phyloP scores from a whole-genome alignment of 2,329 filamentous ascomycete species.

The Aspergillus neoniger region DNA sequence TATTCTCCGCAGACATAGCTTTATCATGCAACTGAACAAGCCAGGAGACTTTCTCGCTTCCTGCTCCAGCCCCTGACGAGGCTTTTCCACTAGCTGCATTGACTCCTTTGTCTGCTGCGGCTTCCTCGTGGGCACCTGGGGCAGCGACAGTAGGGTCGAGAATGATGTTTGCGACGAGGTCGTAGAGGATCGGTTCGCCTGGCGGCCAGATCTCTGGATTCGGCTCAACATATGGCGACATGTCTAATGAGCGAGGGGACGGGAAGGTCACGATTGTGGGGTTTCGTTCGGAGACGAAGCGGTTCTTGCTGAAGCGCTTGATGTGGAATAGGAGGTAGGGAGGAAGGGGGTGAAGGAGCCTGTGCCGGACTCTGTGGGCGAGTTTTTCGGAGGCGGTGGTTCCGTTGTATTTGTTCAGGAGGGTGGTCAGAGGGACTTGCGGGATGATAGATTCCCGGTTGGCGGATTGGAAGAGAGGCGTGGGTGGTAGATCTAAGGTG shows the following conservation, averaged over 20 bases:
- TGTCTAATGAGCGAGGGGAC: conserved; percentile 76
- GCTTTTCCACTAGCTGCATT: conserved; percentile 42
- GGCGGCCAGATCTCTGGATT: conserved; percentile 70
- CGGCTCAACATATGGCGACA: conserved; percentile 88
- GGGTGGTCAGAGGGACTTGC: conserved; percentile 68
- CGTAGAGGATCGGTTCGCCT: conserved; percentile 87
- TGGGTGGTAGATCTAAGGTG: conserved; percentile 86
- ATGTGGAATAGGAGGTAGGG: conserved; percentile 92
- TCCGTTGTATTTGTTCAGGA: conserved; percentile 93
- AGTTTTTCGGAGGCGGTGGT: conserved; percentile 82
- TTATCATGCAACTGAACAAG: conserved; percentile 86
- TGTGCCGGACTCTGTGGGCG: conserved; percentile 83
- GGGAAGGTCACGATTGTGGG: conserved; percentile 98
- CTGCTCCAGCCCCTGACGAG: conserved; percentile 72
- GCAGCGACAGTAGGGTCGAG: conserved; percentile 54
- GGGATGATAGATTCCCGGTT: conserved; percentile 95
- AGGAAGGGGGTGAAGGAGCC: conserved; percentile 84
- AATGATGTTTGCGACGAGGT: conserved; percentile 90
- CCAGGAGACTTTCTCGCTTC: conserved; percentile 91
- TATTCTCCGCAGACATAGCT: conserved; percentile 52
- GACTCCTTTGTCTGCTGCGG: conserved; percentile 40
- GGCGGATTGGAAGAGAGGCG: conserved; percentile 94
- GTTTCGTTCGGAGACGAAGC: conserved; percentile 94
- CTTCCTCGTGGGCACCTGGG: conserved; percentile 63
- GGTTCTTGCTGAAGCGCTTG: conserved; percentile 95